Base-by-base conservation (phyloP, 345 rosid species). In the Lumnitzera racemosa region DNA sequence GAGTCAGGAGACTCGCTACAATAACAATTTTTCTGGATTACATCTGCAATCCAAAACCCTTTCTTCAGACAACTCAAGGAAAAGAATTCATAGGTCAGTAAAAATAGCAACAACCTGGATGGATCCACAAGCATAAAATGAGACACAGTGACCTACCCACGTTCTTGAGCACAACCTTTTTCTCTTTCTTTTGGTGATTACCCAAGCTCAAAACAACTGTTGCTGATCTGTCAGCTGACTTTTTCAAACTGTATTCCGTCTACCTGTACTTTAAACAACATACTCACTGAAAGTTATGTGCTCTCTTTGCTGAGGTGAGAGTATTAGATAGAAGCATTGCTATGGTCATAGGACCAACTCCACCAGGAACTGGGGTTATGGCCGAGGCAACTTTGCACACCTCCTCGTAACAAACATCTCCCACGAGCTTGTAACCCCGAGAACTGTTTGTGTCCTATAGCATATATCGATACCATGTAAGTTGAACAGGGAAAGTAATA, bases 291-390 rank as follows among this genome's bases (percentile, higher is more conserved):
- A 85, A 79, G 65, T 80, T 77, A 71, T 75, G 72, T 43, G 63
- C 46, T 67, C 94, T 82, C 82, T 87, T 85, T 12, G 96, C 91
- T 0, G 98, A 80, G 50, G 46, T 68, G 56, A 92, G 81, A n/a
- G 95, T 88, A 67, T 91, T 88, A 7, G 89, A 76, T 8, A 86
- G 86, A 61, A 91, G 98, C 96, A 91, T 83, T 24, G 91, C 96
- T 63, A 86, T 84, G 7, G 96, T 88, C 96, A 91, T 88, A 0
- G 96, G 91, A 65, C 98, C 98, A 57, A 91, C 96, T 59, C 96
- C 96, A 6, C 98, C 90, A 0, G 91, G 96, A 66, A 90, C 94
- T 46, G 94, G 94, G 46, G 97, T 90, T 58, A 86, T 55, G 15
- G 90, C 90, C 27, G 87, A 79, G 61, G 95, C 96, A 61, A 83